These are phyloP conservation scores for Angomonas desouzai DNA, from an alignment of 208 protist genomes.

Conservation along the genomic window DNA sequence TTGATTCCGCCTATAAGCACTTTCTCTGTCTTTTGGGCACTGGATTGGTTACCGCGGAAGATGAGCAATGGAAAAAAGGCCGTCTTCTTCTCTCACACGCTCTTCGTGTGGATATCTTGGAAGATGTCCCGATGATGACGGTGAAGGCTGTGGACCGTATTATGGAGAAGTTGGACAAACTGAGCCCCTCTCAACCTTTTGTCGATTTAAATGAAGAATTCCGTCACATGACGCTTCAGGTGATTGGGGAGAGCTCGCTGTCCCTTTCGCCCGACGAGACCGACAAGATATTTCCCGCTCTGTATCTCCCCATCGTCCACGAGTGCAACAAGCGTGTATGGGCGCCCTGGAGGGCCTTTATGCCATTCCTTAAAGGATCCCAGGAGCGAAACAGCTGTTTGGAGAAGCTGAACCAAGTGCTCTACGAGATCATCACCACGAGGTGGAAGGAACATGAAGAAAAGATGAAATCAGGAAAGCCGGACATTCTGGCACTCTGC, in stretches of 20 bases:
- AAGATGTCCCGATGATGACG: constrained; percentile 74
- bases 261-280: constrained; percentile 79
- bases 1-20: constrained; percentile 80
- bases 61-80: constrained; percentile 84
- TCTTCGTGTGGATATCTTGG: constrained; percentile 84
- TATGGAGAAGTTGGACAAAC: constrained; percentile 49
- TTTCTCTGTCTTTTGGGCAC: constrained; percentile 88
- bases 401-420: constrained; percentile 62
- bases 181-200: constrained; percentile 18
- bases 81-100: constrained; percentile 78
- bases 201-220: constrained; percentile 88
- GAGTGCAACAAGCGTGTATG: constrained; percentile 88
- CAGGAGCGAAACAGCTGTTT: constrained; percentile 66
- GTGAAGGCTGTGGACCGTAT: constrained; percentile 58
- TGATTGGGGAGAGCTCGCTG: constrained; percentile 81
- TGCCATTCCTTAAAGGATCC: constrained; percentile 72
- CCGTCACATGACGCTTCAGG: constrained; percentile 87
- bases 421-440: constrained; percentile 64
- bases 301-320: constrained; percentile 89
- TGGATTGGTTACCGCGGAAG: constrained; percentile 83
- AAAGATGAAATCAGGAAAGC: constrained; percentile 28
- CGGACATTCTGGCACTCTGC: constrained; percentile 76
- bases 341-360: constrained; percentile 82
- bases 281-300: constrained; percentile 81
- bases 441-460: constrained; percentile 57